Evolutionary conservation across 306 rosid genomes (phyloP), one percentile per base, ranked within the genome.

Genomic region (Abrus precatorius): DNA sequence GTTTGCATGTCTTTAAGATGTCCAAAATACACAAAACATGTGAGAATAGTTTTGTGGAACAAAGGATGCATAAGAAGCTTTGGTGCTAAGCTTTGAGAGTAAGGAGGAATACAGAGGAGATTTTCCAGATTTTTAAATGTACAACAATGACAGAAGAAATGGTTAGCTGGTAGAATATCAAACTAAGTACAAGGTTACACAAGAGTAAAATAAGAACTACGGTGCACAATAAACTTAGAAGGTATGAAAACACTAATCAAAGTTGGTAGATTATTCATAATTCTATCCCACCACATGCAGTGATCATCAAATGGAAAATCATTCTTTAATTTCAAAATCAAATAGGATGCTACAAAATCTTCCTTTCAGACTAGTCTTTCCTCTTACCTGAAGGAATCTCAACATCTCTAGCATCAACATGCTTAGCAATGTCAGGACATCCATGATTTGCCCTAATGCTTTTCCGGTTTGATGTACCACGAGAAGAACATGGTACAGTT

Each of bases 351-450:
- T 56, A 57, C 71, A 66, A 20, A 36, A 64, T 20, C 9, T 13
- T 1, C 40, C 40, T 34, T 5, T 45, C 20, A 47, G 9, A 50
- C 4, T 29, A 55, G 67, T 14, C 14, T 14, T 30, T 20, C 38
- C 50, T 82, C 84, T 73, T 85, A 91, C 92, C 84, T 56, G 33
- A 9, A 7, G 45, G 70, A 81, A 69, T 30, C 76, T 82, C 79
- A 45, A 44, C 79, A 77, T 82, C 74, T 63, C 41, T 78, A 30
- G 73, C 82, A 74, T 49, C 74, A 57, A 55, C 59, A 52, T 47
- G 40, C 55, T 52, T 85, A 67, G 50, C 53, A 80, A n/a, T 41
- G 32, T 68, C 74, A 69, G 75, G 80, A 61, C 29, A 55, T 34
- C 64, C 77, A 13, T 66, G 60, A 47, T 72, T 80, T 72, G 45